Base-by-base conservation (phyloP, 1,139 yeast species). In the Saccharomyces hybrid region DNA sequence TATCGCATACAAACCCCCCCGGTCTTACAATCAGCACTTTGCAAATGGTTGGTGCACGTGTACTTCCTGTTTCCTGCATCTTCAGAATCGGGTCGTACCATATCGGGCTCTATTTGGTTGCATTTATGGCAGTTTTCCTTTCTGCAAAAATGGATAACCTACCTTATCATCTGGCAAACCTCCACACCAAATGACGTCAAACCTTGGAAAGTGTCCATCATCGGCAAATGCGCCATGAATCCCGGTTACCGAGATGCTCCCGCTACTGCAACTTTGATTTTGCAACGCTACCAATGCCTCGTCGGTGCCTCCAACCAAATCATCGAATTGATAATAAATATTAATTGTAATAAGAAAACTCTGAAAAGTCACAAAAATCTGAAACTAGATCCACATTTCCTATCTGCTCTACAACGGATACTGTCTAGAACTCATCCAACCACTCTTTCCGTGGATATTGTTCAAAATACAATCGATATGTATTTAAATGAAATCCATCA, bases 101-200 rank as follows among this genome's bases (percentile, higher is more conserved):
- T 71, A 4, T 62, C 62, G 2, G 59, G 59, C 32, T 71, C 77
- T 1, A 55, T 76, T 12, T 66, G 80, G 54, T 71, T 78, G 58
- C 73, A 75, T 29, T 68, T 73, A 46, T 69, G 81, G 58, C 74
- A 76, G 51, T 77, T 70, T 57, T 81, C 78, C 57, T 74, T 69
- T 52, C 64, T 76, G 44, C 74, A 82, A 38, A 71, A 72, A 1
- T 72, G 74, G 65, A 64, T 77, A 3, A 74, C 81, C 12, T 76
- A 75, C 53, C 57, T 80, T 14, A 62, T 80, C 16, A 67, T 75
- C 48, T 62, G 78, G 54, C 58, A 74, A 0, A 69, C 79, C 0
- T 65, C 64, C 12, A 58, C 59, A 1, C 59, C 63, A 4, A 64
- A 66, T 21, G 64, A 65, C 31, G 73, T 78, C n/a, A 74, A 69